These are phyloP conservation scores for Otatea glauca DNA, from an alignment of 176 grass and related monocot species.

Conservation along the genomic window DNA sequence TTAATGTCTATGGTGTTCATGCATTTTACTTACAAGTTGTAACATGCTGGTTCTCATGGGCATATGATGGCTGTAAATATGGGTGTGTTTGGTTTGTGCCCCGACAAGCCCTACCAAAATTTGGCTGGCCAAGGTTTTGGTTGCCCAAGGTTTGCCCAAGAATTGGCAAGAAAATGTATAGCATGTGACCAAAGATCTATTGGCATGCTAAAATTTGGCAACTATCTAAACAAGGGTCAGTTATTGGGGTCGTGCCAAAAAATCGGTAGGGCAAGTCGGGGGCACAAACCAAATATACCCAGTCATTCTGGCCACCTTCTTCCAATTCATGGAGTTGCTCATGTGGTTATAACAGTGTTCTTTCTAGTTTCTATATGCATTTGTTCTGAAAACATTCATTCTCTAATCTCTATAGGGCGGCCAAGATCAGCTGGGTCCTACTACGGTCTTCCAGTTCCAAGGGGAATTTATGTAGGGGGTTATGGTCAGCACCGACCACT, in stretches of 20 bases:
- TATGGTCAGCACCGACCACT: constrained; percentile 63
- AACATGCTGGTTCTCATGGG: neutral
- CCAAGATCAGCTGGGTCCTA: constrained; percentile 81
- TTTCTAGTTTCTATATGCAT: neutral
- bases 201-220: too few species aligned
- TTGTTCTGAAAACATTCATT: constrained; percentile 25
- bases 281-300: too few species aligned
- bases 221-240: too few species aligned
- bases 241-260: too few species aligned
- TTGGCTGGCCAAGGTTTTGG: too few species aligned
- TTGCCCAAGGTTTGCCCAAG: too few species aligned
- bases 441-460: constrained; percentile 64
- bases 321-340: neutral
- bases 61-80: neutral
- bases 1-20: neutral
- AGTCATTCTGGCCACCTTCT: neutral
- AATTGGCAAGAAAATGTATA: too few species aligned
- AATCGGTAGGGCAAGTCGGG: too few species aligned
- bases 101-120: too few species aligned
- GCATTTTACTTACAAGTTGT: neutral
- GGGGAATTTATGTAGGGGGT: constrained; percentile 68
- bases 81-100: too few species aligned
- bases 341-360: neutral
- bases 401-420: constrained; percentile 57
- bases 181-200: too few species aligned